Evolutionary conservation across 1,284 basidiomycete genomes (phyloP), one percentile per base, ranked within the genome.

Genomic region (Melampsora occidentalis): DNA sequence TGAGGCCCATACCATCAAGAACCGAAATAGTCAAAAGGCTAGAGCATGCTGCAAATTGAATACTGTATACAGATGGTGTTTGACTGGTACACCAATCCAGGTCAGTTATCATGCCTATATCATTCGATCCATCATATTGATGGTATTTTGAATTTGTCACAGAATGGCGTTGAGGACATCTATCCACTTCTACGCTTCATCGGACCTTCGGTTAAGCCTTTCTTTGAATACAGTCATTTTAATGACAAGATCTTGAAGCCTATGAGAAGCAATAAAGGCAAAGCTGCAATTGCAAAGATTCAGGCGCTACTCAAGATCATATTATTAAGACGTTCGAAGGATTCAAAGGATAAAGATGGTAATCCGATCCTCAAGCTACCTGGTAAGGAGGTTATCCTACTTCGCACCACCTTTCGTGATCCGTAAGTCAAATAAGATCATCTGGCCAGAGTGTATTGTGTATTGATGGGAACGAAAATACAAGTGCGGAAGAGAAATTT

Each of bases 1-100:
- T 81, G 96, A 99, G 82, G 96, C 96, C 0, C 96, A 99, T 82
- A 94, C 92, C 81, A 98, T 99, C 85, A 98, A 98, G 87, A 97
- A 97, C 81, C 86, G 89, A 77, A 72, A 72, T 33, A 72, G 51
- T 59, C 77, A 81, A 0, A 86, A 89, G 59, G 94, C 93, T 0
- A 57, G 66, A 46, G 71, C 63, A 46, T 95, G 94, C 78, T 92
- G 88, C 77, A 90, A 87, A 0, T 86, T 99, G 12, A 84, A 89
- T 49, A 87, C 88, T 14, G 92, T 91, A 81, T 94, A 88, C 82
- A 87, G 92, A 64, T 96, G 94, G 94, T 93, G 91, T 82, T 84
- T 96, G 75, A 95, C 93, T 5, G 93, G 78, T 39, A 95, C 93
- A 9, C 93, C 93, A 0, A 90, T 96, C 87, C 92, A 84, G 80